A percentile compares a stretch with the other conserved stretches of the same genome.
phyloP scores from a whole-genome alignment of 176 grass and related monocot genomes.

The Avena atlantica region DNA sequence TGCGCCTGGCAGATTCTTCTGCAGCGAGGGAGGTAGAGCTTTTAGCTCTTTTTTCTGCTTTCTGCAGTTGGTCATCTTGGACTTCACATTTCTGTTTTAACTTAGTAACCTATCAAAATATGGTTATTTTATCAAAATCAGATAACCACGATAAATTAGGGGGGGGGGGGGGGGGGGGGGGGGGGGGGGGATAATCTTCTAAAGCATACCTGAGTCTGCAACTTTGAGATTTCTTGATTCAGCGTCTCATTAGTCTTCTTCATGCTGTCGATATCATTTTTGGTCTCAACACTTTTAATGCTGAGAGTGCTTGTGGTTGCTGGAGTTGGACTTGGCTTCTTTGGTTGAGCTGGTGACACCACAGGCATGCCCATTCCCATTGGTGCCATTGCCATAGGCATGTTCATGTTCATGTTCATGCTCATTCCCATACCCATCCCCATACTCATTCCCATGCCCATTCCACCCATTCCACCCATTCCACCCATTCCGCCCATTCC shows the following conservation, averaged over 20 bases:
- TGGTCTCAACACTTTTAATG: slow-evolving; percentile 46
- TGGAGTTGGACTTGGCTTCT: slow-evolving; percentile 55
- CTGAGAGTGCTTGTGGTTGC: slow-evolving; percentile 51
- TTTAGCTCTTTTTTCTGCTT: slow-evolving; percentile 57
- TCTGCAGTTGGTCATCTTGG: slow-evolving; percentile 67
- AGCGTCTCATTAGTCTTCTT: slow-evolving; percentile 66
- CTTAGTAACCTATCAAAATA: slow-evolving; percentile 54
- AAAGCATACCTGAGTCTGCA: slow-evolving; percentile 70
- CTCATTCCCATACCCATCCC: slow-evolving; percentile 48
- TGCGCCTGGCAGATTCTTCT: slow-evolving; percentile 64
- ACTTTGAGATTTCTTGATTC: slow-evolving; percentile 70
- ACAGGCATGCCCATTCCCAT: slow-evolving; percentile 43
- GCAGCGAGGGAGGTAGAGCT: slow-evolving; percentile 52
- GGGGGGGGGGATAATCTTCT: background rate
- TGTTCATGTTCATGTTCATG: slow-evolving; percentile 3
- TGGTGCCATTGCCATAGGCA: slow-evolving; percentile 62
- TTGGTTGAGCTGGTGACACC: slow-evolving; percentile 53
- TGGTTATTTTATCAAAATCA: slow-evolving; percentile 18
- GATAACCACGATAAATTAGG: slow-evolving; percentile 8
- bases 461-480: slow-evolving; percentile 41
- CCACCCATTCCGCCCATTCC: slow-evolving; percentile 36
- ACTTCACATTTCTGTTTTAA: slow-evolving; percentile 71
- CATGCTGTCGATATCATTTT: slow-evolving; percentile 55
- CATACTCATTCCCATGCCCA: background rate
- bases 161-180: background rate